These are phyloP conservation scores for Melanomma pulvis-pyrius DNA, from an alignment of 495 filamentous ascomycete genomes.

Conservation along the genomic window DNA sequence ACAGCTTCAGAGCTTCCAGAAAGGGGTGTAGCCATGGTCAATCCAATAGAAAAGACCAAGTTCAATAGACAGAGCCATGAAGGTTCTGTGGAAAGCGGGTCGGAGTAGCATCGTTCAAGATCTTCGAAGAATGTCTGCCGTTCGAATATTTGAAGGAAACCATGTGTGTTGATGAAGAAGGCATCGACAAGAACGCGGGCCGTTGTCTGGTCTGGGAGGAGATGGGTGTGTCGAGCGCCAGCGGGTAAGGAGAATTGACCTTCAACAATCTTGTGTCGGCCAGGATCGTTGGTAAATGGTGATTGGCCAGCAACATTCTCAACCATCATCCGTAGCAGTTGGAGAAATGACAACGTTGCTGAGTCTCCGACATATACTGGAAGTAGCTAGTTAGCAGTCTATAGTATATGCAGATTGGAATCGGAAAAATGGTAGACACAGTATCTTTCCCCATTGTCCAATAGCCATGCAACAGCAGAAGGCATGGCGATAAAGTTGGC, in stretches of 20 bases:
- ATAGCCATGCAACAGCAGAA: too few species aligned
- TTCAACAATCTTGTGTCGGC: constrained; percentile 69
- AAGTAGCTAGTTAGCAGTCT: neutral
- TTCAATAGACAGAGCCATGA: constrained; percentile 59
- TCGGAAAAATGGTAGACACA: too few species aligned
- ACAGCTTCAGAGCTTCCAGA: constrained; percentile 52
- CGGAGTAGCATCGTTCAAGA: constrained; percentile 56
- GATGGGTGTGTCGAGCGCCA: constrained; percentile 50
- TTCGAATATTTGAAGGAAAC: constrained; percentile 59
- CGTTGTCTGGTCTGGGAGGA: constrained; percentile 59
- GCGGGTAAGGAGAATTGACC: constrained; percentile 55
- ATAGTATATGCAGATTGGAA: too few species aligned
- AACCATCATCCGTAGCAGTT: constrained; percentile 73
- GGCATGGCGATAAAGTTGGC: too few species aligned
- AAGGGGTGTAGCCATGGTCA: constrained; percentile 58
- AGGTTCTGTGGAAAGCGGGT: constrained; percentile 54
- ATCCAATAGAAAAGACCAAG: constrained; percentile 62
- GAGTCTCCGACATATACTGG: constrained; percentile 73
- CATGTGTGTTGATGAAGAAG: constrained; percentile 65
- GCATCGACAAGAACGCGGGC: constrained; percentile 58
- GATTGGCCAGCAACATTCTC: constrained; percentile 66
- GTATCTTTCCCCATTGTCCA: too few species aligned
- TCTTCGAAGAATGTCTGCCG: constrained; percentile 52
- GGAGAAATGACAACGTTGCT: constrained; percentile 70
- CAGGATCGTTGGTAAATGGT: constrained; percentile 69